Percentiles rank a stretch among this genome's conserved stretches.
phyloP scores from a whole-genome alignment of 2,329 filamentous ascomycete genomes.

The Diaporthe batatas region DNA sequence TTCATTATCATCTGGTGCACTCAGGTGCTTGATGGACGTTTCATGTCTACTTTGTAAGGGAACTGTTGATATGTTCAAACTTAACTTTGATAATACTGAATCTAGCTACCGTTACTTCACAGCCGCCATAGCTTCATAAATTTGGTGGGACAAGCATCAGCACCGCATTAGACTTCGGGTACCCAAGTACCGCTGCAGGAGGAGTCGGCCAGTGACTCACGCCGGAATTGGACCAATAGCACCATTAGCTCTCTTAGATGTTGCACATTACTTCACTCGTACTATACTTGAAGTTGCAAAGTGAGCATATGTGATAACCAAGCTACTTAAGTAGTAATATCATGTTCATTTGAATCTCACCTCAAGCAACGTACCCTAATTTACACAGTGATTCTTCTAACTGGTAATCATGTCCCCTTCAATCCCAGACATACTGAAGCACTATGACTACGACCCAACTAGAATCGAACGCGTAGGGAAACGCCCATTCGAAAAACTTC shows the following conservation, averaged over 20 bases:
- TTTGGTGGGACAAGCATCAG: too few relatives aligned
- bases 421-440: background rate
- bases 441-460: background rate
- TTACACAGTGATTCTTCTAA: background rate
- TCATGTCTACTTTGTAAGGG: too few relatives aligned
- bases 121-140: too few relatives aligned
- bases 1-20: too few relatives aligned
- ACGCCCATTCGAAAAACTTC: background rate
- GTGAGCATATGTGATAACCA: too few relatives aligned
- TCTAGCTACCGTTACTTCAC: too few relatives aligned
- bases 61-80: too few relatives aligned
- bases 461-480: background rate
- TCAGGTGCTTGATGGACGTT: too few relatives aligned
- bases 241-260: background rate
- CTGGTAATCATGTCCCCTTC: background rate
- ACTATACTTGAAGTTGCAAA: too few relatives aligned
- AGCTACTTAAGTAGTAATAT: background rate
- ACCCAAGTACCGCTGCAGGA: background rate
- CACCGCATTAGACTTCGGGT: background rate
- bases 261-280: too few relatives aligned
- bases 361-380: background rate
- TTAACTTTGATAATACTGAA: too few relatives aligned
- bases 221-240: background rate
- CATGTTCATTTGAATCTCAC: background rate
- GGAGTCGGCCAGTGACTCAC: background rate